Evolutionary conservation across 768 basidiomycete genomes (phyloP), one percentile per base, ranked within the genome.

Genomic region (Lentinula sp.): DNA sequence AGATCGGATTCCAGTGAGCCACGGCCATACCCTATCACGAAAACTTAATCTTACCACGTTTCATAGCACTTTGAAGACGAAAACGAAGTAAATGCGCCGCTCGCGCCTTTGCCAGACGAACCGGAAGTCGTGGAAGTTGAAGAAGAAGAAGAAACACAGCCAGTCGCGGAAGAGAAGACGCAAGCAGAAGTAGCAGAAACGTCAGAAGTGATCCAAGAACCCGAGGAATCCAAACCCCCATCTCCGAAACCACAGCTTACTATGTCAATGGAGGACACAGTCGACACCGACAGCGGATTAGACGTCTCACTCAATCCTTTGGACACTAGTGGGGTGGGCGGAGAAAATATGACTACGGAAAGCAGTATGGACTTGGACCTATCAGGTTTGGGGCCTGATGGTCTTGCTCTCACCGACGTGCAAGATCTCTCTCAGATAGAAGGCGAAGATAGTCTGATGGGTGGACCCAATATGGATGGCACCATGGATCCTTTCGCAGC

Each of bases 11-110:
- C 91, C 91, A 79, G 91, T 89, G 66, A 57, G 83, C 63, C 23
- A n/a, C 23, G 6, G 10, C 48, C n/a, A 33, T 36, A 57, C 9
- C 3, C 18, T 37, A 18, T 4, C 4, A 13, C 6, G 42, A 49
- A 9, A 48, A 15, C 5, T 46, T 37, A 20, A 36, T 59, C 28
- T 9, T 10, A 32, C 7, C 28, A 37, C 36, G n/a, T 35, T 9
- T 23, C n/a, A 18, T 63, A 94, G 91, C 89, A 92, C 80, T 94
- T 93, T 67, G 91, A 88, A 67, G 91, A 93, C 67, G 92, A 93
- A 67, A 88, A 83, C 55, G 88, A 85, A 63, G 83, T 76, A 0
- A 90, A 93, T 65, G 89, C 90, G 66, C 90, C 91, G 13, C 79
- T 93, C 28, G 91, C 85, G 1, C 91, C 91, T 16, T 76, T 93